Base-by-base conservation (phyloP, 352 stramenopile genomes). In the Pythium inflatum region DNA sequence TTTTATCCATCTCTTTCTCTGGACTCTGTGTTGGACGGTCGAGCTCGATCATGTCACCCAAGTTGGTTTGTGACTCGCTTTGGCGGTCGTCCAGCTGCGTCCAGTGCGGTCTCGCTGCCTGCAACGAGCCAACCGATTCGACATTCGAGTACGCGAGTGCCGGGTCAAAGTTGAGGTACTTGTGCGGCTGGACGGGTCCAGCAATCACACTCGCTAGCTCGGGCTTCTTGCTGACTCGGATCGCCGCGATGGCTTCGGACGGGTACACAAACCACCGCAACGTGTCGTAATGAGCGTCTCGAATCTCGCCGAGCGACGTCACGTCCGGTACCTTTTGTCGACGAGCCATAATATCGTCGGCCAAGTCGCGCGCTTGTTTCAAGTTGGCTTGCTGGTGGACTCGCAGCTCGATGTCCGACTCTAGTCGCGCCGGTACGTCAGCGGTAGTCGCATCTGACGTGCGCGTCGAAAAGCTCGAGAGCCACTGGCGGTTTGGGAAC, bases 181-280 rank as follows among this genome's bases (percentile, higher is more conserved):
- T 58, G 12, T 75, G 51, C 22, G 72, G 77, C 66, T 80, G 72
- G 25, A 75, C 53, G 3, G 73, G 73, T 28, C 68, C 73, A 8
- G 16, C 12, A 28, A 68, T 66, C 24, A n/a, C n/a, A 24, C 22
- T 22, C 1, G 46, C 56, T 16, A 43, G 43, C 12, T 33, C 24
- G 1, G 61, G 66, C 55, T 53, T 53, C 16, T 12, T 43, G 18
- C 64, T 43, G 7, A 41, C n/a, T 25, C 59, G 69, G 38, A 81
- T 55, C 1, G 59, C 58, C n/a, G 54, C 53, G 8, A 57, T 48
- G 13, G 77, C 80, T 58, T 88, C 78, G 0, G 76, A 78, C 12
- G 78, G 78, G 54, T 83, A 81, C 8, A 70, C 62, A 38, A 84
- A 88, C 80, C 80, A 88, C 11, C 80, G 76, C 49, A 88, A 43